Conservation (phyloP, 495 filamentous ascomycete genomes). For the Pseudotulostoma volvatum region DNA sequence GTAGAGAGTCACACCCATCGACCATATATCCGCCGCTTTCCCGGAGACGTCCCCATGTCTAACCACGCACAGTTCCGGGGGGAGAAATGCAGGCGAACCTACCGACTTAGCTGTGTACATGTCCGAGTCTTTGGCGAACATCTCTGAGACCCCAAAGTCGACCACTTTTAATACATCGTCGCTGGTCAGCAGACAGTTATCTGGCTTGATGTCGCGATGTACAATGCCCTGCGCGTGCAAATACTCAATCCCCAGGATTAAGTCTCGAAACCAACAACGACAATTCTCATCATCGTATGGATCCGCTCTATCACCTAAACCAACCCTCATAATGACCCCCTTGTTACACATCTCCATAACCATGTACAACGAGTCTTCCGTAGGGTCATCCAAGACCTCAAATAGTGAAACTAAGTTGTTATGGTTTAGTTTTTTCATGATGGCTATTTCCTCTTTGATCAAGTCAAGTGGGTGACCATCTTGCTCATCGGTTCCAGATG, state of each 20-base stretch:
- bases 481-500: slow-evolving; percentile 34
- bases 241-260: slow-evolving; percentile 94
- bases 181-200: slow-evolving; percentile 79
- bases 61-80: slow-evolving; percentile 79
- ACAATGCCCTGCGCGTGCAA: slow-evolving; percentile 89
- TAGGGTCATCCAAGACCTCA: slow-evolving; percentile 89
- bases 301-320: slow-evolving; percentile 62
- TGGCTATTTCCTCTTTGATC: slow-evolving; percentile 92
- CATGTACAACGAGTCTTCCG: slow-evolving; percentile 94
- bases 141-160: slow-evolving; percentile 96
- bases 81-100: slow-evolving; percentile 87
- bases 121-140: slow-evolving; percentile 78
- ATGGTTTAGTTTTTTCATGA: slow-evolving; percentile 98
- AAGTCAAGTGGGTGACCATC: slow-evolving; percentile 68
- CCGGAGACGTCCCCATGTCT: slow-evolving; percentile 82
- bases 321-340: slow-evolving; percentile 93
- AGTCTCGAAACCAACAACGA: slow-evolving; percentile 83
- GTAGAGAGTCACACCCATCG: slow-evolving; percentile 92
- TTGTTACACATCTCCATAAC: slow-evolving; percentile 99
- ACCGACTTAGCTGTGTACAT: slow-evolving; percentile 93
- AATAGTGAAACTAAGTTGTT: slow-evolving; percentile 81
- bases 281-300: slow-evolving; percentile 77
- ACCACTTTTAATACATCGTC: slow-evolving; percentile 93
- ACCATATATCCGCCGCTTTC: slow-evolving; percentile 90
- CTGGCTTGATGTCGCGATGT: slow-evolving; percentile 95